Base-by-base conservation (phyloP, 2,329 filamentous ascomycete species). In the Podosphaera aphanis region DNA sequence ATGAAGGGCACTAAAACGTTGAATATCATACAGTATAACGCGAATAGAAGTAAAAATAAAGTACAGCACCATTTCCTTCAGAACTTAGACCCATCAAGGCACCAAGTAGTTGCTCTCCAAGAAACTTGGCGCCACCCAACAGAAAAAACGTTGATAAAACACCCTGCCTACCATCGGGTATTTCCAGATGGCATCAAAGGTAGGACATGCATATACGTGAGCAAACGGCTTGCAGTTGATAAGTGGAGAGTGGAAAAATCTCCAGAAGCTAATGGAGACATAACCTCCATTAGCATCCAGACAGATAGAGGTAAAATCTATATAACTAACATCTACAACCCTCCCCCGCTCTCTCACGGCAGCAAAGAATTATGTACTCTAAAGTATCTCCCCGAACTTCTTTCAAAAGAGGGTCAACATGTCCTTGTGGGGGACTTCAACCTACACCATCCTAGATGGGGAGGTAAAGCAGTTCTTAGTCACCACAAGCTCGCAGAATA, bases 341-440 rank as follows among this genome's bases (percentile, higher is more conserved):
- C n/a, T n/a, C 41, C 41, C 29, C 41, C 41, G 4, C 25, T 43
- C 15, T 36, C 42, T 7, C 42, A 36, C n/a, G n/a, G 19, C 31
- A n/a, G 42, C n/a, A 43, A 31, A 33, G 21, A 44, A n/a, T 23
- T 36, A 23, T 16, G 29, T 23, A 44, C 42, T 23, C 18, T 44
- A 35, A 36, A 44, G n/a, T 36, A 16, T 16, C 27, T 44, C 18
- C 15, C 10, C 13, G 29, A 44, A 21, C 27, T 35, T 21, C 42
- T 44, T 10, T 35, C 29, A 3, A 36, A 35, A 21, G 33, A 44
- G 4, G 27, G 42, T 10, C 42, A 36, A 10, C 42, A 44, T 36
- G 21, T 44, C 21, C 42, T 44, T 6, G 27, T 44, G 18, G 27
- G 29, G 6, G 42, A 36, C 15, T 43, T 44, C 29, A 44, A 44